A percentile compares a stretch with the other conserved stretches of the same genome.
These are phyloP conservation scores for Exophiala oligosperma DNA, from an alignment of 2,329 filamentous ascomycete species.

Conservation along the genomic window DNA sequence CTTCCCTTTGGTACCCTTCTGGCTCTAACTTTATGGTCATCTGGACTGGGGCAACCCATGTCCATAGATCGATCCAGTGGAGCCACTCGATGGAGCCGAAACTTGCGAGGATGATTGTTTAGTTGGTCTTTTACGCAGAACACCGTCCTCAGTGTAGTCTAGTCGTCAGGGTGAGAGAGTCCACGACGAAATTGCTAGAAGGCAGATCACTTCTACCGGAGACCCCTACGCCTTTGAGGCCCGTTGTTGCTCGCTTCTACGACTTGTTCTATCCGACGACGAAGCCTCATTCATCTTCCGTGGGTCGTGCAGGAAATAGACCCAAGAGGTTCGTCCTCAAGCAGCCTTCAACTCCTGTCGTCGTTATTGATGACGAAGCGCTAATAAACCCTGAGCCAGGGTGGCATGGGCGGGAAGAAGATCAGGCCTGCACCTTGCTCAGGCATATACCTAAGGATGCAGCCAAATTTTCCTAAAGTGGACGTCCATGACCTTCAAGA, in stretches of 20 bases:
- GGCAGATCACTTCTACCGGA: neutral
- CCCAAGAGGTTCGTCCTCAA: no score
- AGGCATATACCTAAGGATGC: slow-evolving; percentile 4
- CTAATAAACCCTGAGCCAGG: neutral
- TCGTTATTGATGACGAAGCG: no score
- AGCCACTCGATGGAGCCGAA: slow-evolving; percentile 6
- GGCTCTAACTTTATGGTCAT: slow-evolving; percentile 8
- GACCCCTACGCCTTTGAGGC: neutral
- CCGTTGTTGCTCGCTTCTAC: no score
- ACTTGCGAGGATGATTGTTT: slow-evolving; percentile 11
- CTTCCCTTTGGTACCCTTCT: slow-evolving; percentile 10
- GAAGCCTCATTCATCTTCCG: no score
- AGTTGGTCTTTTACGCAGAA: slow-evolving; percentile 10
- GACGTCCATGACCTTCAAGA: slow-evolving; percentile 18
- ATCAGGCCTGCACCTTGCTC: slow-evolving; percentile 8
- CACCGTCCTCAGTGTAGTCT: slow-evolving; percentile 4
- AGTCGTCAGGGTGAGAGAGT: neutral
- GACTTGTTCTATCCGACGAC: no score
- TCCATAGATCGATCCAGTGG: slow-evolving; percentile 25
- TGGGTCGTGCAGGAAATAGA: no score
- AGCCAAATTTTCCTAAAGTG: slow-evolving; percentile 19
- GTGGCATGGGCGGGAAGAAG: slow-evolving; percentile 6
- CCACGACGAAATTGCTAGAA: neutral
- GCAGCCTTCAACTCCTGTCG: no score
- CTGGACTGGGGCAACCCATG: slow-evolving; percentile 14